Conservation (phyloP, 441 rosid genomes). For the Manihot esculenta region DNA sequence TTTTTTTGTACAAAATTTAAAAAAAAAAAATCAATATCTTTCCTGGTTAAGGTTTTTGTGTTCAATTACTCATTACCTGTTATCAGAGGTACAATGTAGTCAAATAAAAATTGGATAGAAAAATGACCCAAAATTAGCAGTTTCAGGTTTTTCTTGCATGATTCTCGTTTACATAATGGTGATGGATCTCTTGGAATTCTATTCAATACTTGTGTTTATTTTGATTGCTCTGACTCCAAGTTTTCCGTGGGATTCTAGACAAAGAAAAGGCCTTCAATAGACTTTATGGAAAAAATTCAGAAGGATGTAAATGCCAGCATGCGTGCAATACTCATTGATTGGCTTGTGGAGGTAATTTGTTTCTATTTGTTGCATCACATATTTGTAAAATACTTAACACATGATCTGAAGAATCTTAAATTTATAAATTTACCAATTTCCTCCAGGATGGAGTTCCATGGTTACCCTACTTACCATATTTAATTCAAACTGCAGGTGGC, state of each 20-base stretch:
- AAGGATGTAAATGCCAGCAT: conserved; percentile 65
- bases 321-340: conserved; percentile 82
- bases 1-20: too few species aligned
- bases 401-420: not conserved
- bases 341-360: conserved; percentile 82
- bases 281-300: conserved; percentile 78
- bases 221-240: not conserved
- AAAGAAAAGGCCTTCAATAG: conserved; percentile 76
- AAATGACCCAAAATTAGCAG: not conserved
- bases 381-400: not conserved
- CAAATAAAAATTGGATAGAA: too few species aligned
- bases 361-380: not conserved
- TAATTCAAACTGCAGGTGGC: conserved; percentile 60
- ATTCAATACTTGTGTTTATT: not conserved
- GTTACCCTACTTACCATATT: not conserved
- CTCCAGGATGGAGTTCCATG: not conserved
- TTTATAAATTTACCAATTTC: not conserved
- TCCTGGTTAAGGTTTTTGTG: too few species aligned
- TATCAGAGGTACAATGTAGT: too few species aligned
- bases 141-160: not conserved
- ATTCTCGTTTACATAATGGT: not conserved
- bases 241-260: conserved; percentile 31
- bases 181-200: not conserved
- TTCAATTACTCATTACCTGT: too few species aligned
- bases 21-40: too few species aligned